Evolutionary conservation across 2,329 filamentous ascomycete species (phyloP).

Genomic region (Dactylonectria estremocensis): DNA sequence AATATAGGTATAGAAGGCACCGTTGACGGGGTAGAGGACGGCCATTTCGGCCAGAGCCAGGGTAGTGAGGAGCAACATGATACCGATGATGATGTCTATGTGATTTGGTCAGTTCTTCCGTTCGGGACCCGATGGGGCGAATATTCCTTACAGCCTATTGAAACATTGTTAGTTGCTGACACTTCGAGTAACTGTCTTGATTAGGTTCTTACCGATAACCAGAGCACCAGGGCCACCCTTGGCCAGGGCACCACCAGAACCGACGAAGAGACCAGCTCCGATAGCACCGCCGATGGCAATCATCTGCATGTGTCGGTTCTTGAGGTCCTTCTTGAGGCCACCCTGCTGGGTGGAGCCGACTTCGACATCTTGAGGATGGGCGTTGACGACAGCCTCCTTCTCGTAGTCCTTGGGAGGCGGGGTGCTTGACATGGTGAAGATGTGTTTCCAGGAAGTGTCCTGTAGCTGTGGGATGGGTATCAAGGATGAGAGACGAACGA

Average conservation of each 20-base stretch:
- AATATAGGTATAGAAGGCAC: slow-evolving; percentile 93
- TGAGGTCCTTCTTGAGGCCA: slow-evolving; percentile 72
- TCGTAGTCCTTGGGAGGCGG: slow-evolving; percentile 27
- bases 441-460: slow-evolving; percentile 18
- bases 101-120: slow-evolving; percentile 7
- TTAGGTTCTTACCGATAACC: slow-evolving; percentile 25
- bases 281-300: slow-evolving; percentile 80
- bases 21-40: slow-evolving; percentile 90
- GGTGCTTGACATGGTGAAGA: slow-evolving; percentile 27
- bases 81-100: slow-evolving; percentile 73
- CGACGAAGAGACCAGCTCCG: slow-evolving; percentile 90
- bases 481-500: slow-evolving; percentile 17
- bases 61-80: slow-evolving; percentile 92
- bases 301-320: slow-evolving; percentile 93
- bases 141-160: slow-evolving; percentile 27
- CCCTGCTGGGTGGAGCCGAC: slow-evolving; percentile 32
- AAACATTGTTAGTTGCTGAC: slow-evolving; percentile 19
- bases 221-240: slow-evolving; percentile 62
- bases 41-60: slow-evolving; percentile 94
- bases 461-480: slow-evolving; percentile 9
- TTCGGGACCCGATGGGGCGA: background rate
- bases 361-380: slow-evolving; percentile 32
- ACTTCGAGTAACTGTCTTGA: background rate
- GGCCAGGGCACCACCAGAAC: slow-evolving; percentile 80
- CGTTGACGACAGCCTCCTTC: slow-evolving; percentile 23